These are phyloP conservation scores for Yamadazyma sp. DNA, from an alignment of 1,139 yeast species.

Conservation along the genomic window DNA sequence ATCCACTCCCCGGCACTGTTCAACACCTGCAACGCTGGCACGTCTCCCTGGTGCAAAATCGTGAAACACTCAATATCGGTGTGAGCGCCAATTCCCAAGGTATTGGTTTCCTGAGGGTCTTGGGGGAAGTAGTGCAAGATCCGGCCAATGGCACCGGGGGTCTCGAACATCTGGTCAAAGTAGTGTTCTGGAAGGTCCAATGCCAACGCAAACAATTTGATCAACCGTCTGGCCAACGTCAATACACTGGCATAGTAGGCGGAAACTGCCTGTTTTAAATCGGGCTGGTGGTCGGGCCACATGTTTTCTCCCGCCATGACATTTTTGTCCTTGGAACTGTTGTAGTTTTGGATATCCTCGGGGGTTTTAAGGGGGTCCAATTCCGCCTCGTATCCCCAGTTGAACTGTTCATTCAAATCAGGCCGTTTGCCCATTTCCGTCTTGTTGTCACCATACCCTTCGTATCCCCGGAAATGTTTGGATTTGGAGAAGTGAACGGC, in stretches of 20 bases:
- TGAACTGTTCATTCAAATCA: constrained; percentile 17
- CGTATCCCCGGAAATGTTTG: constrained; percentile 17
- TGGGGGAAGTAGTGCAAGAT: constrained; percentile 17
- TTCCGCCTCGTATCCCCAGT: constrained; percentile 17
- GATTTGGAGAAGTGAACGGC: constrained; percentile 16
- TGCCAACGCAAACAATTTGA: constrained; percentile 16
- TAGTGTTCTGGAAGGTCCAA: constrained; percentile 14
- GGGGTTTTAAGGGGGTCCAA: constrained; percentile 14
- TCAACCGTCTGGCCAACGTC: constrained; percentile 12
- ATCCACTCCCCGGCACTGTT: constrained; percentile 16
- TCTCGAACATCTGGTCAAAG: constrained; percentile 13
- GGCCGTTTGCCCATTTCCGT: constrained; percentile 15
- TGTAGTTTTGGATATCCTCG: constrained; percentile 12
- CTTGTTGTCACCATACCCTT: constrained; percentile 16
- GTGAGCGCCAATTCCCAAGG: constrained; percentile 17
- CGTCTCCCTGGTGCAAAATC: constrained; percentile 15
- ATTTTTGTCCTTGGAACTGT: constrained; percentile 6
- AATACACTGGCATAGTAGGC: constrained; percentile 13
- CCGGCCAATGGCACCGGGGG: constrained; percentile 18
- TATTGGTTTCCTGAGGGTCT: constrained; percentile 11
- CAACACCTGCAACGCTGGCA: constrained; percentile 16
- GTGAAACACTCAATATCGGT: constrained; percentile 18
- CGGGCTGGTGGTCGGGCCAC: constrained; percentile 15
- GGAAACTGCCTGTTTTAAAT: constrained; percentile 10
- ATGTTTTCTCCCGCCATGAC: constrained; percentile 17